A percentile compares a stretch with the other conserved stretches of the same genome.
Evolutionary conservation across 768 basidiomycete species (phyloP).

Genomic region (Gloeophyllum trabeum): DNA sequence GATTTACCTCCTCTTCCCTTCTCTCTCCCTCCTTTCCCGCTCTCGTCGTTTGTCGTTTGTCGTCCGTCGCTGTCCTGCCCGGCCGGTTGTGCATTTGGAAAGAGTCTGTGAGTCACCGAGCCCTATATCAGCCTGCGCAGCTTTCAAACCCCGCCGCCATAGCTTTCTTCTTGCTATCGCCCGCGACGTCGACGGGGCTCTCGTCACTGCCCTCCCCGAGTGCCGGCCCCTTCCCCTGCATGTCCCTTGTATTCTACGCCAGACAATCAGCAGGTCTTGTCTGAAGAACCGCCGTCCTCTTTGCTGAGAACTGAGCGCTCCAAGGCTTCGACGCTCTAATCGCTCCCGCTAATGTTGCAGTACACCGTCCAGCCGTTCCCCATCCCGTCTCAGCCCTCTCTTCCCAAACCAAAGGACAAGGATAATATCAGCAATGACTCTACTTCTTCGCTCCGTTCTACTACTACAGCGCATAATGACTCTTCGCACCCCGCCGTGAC

Average conservation of each 20-base stretch:
- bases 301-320: neutral
- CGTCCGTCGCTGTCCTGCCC: conserved; percentile 9
- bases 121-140: neutral
- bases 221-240: neutral
- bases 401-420: conserved; percentile 19
- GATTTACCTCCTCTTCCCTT: conserved; percentile 7
- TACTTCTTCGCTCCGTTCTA: conserved; percentile 11
- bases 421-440: no score
- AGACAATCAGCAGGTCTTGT: neutral
- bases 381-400: conserved; percentile 20
- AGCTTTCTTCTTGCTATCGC: neutral
- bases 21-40: conserved; percentile 8
- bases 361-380: conserved; percentile 18
- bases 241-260: conserved; percentile 1
- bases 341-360: conserved; percentile 19
- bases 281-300: neutral
- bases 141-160: conserved; percentile 1
- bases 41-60: conserved; percentile 16
- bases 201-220: conserved; percentile 4
- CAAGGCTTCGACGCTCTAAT: neutral
- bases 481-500: no score
- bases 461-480: neutral
- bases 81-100: conserved; percentile 6
- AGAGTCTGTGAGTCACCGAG: neutral
- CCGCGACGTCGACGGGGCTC: conserved; percentile 8